Conservation (phyloP, 129 eudicot genomes). For the sunflower (Helianthus annuus) region HanXRQr2.0-SUNRISE NC_035440.2:14813095-14813594, state of each 20-base stretch:
- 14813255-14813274: constrained; percentile 86
- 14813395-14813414: constrained; percentile 73
- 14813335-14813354: constrained; percentile 63
- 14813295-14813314: constrained; percentile 97
- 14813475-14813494: constrained; percentile 61
- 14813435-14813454: constrained; percentile 70
- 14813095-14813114: too few species aligned
- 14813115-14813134: too few species aligned
- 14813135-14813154: too few species aligned
- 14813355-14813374: constrained; percentile 73
- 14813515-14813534: constrained; percentile 69
- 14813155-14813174: too few species aligned
- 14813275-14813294: constrained; percentile 80
- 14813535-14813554: constrained; percentile 75
- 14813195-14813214: constrained; percentile 63
- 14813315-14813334: constrained; percentile 86
- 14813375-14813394: constrained; percentile 63
- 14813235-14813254: constrained; percentile 67
- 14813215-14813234: constrained; percentile 72
- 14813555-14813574: constrained; percentile 72
- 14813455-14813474: constrained; percentile 67
- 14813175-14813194: constrained; percentile 3
- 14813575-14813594: constrained; percentile 70
- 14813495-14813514: constrained; percentile 79
- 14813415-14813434: constrained; percentile 76